Evolutionary conservation across 2,329 filamentous ascomycete species (phyloP).

Genomic region (Coniochaeta ligniaria): DNA sequence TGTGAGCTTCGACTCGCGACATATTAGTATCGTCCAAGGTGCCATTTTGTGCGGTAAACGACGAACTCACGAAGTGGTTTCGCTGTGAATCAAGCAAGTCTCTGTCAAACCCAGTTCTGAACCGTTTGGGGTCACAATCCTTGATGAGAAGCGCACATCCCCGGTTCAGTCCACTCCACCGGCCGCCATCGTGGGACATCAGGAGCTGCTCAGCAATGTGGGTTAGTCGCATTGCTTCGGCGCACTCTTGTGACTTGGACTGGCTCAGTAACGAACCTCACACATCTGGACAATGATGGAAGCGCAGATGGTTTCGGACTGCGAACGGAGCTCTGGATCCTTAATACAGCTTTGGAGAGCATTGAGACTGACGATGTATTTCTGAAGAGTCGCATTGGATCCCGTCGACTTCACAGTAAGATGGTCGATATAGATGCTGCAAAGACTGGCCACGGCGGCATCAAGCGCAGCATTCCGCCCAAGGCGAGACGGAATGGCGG

Average conservation of each 20-base stretch:
- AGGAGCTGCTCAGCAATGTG: background rate
- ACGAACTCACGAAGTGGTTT: conserved; percentile 1
- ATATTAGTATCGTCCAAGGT: background rate
- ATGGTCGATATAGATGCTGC: conserved; percentile 4
- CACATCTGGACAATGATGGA: conserved; percentile 6
- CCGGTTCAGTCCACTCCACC: background rate
- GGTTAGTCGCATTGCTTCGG: background rate
- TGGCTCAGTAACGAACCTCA: conserved; percentile 1
- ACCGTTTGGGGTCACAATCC: conserved; percentile 2
- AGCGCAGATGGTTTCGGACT: conserved; percentile 5
- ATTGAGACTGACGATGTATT: conserved; percentile 2
- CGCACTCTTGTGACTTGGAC: background rate
- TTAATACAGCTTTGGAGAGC: conserved; percentile 3
- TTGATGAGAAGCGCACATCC: conserved; percentile 2
- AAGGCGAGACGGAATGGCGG: conserved; percentile 2
- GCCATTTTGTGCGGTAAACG: background rate
- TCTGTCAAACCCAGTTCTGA: conserved; percentile 1
- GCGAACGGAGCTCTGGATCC: conserved; percentile 1
- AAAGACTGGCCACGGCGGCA: conserved; percentile 1
- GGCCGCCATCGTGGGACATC: background rate
- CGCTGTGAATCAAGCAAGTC: conserved; percentile 5
- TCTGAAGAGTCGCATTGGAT: background rate
- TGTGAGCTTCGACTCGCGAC: background rate
- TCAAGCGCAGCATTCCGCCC: conserved; percentile 4
- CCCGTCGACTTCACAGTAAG: background rate